Evolutionary conservation across 2,329 filamentous ascomycete genomes (phyloP), one percentile per base, ranked within the genome.

Genomic region (Xylariaceae sp.): DNA sequence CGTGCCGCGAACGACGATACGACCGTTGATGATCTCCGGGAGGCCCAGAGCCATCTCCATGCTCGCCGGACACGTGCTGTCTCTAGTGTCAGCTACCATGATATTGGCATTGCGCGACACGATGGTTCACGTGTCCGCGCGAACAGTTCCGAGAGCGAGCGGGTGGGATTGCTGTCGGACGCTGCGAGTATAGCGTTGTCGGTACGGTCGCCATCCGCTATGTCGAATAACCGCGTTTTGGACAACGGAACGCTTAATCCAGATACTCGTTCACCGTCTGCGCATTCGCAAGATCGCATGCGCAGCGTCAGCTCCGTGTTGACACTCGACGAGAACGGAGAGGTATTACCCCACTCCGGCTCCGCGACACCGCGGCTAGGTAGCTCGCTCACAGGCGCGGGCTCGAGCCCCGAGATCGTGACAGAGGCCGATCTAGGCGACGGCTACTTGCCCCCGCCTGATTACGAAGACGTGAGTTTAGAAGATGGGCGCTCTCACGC

Each of bases 101-200:
- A 90, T 48, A 73, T 94, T 3, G 90, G 90, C 39, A 82, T 92
- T 11, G 89, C 88, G 0, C 80, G 88, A 50, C 88, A 89, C 67
- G 90, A 94, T 67, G 90, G 90, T 53, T 90, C 88, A 1, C 79
- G 90, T 51, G 74, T 94, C 34, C 82, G 90, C 35, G 88, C 87
- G 42, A 88, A 86, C 68, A 92, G 88, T 63, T 80, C 79, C 15
- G 89, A 92, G 65, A 90, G 86, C 67, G 88, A 93, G 70, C 78
- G 85, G 35, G 77, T 87, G 49, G 88, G 88, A 0, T 75, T 93
- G 7, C 78, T 93, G 10, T 88, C 87, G 39, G 86, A 88, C 64
- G 85, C 88, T 1, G 89, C 88, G 1, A 86, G 82, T 66, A 87
- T 90, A 50, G 74, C 75, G 23, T 9, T 63, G 11, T 71, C 70